These are phyloP conservation scores for Saccharomyces hybrid DNA, from an alignment of 1,139 yeast genomes.

Conservation along the genomic window DNA sequence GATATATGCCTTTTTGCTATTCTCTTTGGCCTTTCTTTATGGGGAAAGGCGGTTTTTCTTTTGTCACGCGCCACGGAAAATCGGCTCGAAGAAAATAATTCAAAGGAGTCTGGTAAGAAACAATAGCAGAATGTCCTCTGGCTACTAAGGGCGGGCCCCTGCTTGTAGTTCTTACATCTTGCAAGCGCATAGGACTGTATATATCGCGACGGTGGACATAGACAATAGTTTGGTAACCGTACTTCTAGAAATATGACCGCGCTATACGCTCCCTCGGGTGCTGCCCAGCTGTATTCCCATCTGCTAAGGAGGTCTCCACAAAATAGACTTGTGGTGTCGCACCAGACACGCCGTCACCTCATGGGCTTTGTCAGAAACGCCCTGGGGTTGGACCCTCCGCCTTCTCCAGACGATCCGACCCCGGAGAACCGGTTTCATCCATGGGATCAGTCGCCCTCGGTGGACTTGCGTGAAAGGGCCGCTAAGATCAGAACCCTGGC, in stretches of 20 bases:
- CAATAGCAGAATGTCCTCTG: neutral
- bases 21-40: neutral
- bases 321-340: neutral
- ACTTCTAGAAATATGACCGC: neutral
- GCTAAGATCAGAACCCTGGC: slow-evolving; percentile 87
- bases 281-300: neutral
- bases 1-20: too few relatives aligned
- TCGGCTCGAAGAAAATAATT: neutral
- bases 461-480: slow-evolving; percentile 83
- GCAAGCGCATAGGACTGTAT: neutral
- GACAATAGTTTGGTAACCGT: neutral
- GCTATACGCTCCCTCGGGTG: neutral
- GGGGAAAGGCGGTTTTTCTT: neutral
- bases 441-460: slow-evolving; percentile 91
- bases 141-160: neutral
- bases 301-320: neutral
- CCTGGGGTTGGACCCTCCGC: slow-evolving; percentile 54
- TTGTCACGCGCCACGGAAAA: neutral
- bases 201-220: neutral
- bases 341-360: slow-evolving; percentile 28
- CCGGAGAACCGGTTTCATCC: slow-evolving; percentile 61
- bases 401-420: slow-evolving; percentile 55
- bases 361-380: slow-evolving; percentile 48
- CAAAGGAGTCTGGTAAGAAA: neutral
- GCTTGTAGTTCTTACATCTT: neutral